A percentile compares a stretch with the other conserved stretches of the same genome.
These are phyloP conservation scores for Zarea fungicola DNA, from an alignment of 2,329 filamentous ascomycete genomes.

Conservation along the genomic window DNA sequence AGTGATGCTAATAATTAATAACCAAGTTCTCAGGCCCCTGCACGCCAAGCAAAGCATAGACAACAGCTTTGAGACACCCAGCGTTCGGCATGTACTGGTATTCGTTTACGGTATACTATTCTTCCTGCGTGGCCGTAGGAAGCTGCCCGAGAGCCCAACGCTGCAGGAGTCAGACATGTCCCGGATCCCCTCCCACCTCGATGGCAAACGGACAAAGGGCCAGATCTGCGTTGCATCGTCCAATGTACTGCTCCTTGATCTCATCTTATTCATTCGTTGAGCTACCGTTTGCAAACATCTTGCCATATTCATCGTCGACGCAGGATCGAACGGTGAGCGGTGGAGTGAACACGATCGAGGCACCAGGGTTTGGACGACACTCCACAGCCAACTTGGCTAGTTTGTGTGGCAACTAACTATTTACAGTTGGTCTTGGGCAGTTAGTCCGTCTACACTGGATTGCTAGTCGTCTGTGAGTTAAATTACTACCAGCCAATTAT, in stretches of 20 bases:
- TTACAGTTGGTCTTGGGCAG: too few relatives aligned
- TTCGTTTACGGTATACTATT: too few relatives aligned
- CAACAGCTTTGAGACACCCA: too few relatives aligned
- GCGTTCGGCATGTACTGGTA: too few relatives aligned
- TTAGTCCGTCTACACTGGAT: too few relatives aligned
- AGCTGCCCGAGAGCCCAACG: neutral
- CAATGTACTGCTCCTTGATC: neutral
- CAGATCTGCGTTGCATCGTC: neutral
- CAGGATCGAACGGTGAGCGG: constrained; percentile 12
- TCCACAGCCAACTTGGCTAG: neutral
- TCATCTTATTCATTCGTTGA: neutral
- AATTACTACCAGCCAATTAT: too few relatives aligned
- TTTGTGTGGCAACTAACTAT: neutral
- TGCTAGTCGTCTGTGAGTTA: neutral
- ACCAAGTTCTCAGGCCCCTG: neutral
- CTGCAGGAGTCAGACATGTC: neutral
- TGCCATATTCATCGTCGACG: constrained; percentile 8
- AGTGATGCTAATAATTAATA: too few relatives aligned
- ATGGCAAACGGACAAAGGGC: neutral
- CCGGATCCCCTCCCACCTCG: neutral
- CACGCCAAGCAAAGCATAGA: neutral
- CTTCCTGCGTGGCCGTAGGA: too few relatives aligned
- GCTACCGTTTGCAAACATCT: constrained; percentile 5
- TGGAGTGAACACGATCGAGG: constrained; percentile 7
- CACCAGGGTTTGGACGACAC: neutral